phyloP scores from a whole-genome alignment of 441 rosid genomes.

The Euphorbia celastroides region DNA sequence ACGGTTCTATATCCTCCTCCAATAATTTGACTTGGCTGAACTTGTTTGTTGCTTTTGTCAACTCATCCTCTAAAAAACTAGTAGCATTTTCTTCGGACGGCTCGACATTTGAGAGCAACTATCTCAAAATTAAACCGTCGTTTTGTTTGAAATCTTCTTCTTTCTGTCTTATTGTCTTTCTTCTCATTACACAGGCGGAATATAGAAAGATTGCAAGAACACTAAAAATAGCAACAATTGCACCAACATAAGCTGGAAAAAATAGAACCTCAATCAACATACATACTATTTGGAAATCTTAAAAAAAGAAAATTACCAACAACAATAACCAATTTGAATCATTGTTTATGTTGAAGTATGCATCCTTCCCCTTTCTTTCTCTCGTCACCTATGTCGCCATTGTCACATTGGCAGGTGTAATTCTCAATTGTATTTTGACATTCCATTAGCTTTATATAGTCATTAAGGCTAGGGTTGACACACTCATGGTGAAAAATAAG shows the following conservation, averaged over 20 bases:
- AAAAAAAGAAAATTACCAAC: conserved; percentile 33
- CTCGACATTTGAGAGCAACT: conserved; percentile 23
- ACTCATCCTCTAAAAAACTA: conserved; percentile 33
- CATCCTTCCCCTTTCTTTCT: conserved; percentile 19
- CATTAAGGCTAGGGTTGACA: not conserved
- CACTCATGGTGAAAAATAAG: conserved; percentile 26
- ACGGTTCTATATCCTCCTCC: too few species aligned
- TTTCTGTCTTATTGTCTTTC: conserved; percentile 11
- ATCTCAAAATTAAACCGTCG: conserved; percentile 32
- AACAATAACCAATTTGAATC: not conserved
- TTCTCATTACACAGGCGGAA: not conserved
- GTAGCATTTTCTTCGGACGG: conserved; percentile 23
- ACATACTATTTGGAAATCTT: too few species aligned
- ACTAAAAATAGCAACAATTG: conserved; percentile 18
- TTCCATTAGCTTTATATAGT: not conserved
- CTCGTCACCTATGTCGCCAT: not conserved
- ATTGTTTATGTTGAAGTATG: not conserved
- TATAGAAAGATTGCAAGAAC: too few species aligned
- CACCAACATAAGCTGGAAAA: not conserved
- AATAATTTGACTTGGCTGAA: not conserved
- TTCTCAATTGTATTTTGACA: conserved; percentile 6
- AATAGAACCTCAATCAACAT: too few species aligned
- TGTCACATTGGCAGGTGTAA: conserved; percentile 21
- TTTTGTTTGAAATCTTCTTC: conserved; percentile 27
- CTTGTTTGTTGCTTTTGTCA: conserved; percentile 38